Evolutionary conservation across 352 stramenopile species (phyloP).

Genomic region (Phytophthora palmivora): DNA sequence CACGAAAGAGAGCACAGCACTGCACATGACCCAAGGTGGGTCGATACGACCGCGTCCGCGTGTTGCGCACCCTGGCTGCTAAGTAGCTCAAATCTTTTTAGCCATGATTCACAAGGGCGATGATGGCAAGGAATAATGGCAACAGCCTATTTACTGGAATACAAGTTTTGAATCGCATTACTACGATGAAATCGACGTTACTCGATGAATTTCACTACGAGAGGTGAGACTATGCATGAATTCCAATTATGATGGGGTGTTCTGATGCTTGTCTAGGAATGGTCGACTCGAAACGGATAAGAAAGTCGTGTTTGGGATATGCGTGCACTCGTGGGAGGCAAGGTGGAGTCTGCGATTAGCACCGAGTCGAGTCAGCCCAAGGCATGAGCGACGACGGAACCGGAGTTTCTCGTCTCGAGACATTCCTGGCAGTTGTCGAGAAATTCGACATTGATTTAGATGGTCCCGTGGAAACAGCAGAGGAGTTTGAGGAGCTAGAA

Average conservation of each 20-base stretch:
- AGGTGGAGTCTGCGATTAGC: slow-evolving; percentile 32
- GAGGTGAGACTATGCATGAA: slow-evolving; percentile 14
- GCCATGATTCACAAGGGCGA: slow-evolving; percentile 1
- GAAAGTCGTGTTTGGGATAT: slow-evolving; percentile 12
- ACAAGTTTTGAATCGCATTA: slow-evolving; percentile 24
- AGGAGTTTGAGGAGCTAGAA: slow-evolving; percentile 76
- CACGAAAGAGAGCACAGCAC: slow-evolving; percentile 49
- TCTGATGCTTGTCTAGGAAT: slow-evolving; percentile 15
- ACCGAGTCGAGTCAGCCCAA: slow-evolving; percentile 1
- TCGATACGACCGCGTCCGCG: slow-evolving; percentile 13
- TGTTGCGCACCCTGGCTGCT: slow-evolving; percentile 7
- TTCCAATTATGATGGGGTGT: slow-evolving; percentile 25
- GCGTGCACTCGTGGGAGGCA: background rate
- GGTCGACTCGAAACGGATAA: slow-evolving; percentile 26
- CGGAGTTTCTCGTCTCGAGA: slow-evolving; percentile 42
- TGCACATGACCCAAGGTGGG: slow-evolving; percentile 40
- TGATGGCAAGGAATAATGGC: slow-evolving; percentile 12
- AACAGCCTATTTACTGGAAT: slow-evolving; percentile 41
- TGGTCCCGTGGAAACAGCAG: slow-evolving; percentile 61
- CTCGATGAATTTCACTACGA: too few relatives aligned
- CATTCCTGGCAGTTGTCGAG: slow-evolving; percentile 68
- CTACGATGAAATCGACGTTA: too few relatives aligned
- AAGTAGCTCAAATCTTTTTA: slow-evolving; percentile 15
- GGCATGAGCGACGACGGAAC: slow-evolving; percentile 62
- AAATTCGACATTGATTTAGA: slow-evolving; percentile 78